Base-by-base conservation (phyloP, 257 asterid genomes). In the Datura wrightii region DNA sequence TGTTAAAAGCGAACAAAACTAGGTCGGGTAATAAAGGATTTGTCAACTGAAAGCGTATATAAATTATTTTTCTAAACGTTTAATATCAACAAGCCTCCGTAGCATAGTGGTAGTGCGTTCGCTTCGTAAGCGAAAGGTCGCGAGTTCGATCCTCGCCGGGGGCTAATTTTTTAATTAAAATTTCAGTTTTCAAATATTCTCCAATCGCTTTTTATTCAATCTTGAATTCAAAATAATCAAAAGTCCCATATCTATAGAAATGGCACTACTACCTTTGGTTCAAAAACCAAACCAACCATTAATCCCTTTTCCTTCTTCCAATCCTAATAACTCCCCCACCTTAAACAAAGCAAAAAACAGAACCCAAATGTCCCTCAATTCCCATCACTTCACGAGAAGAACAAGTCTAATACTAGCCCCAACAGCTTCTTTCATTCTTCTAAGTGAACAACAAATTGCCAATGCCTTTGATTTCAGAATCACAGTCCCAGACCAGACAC, bases 81-180 rank as follows among this genome's bases (percentile, higher is more conserved):
- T 0, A 1, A 0, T 0, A 16, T 16, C 16, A 31, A 31, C 3
- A 2, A 0, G 92, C 92, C 88, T 95, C 90, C 90, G 96, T 94
- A 92, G 99, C 98, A 93, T 94, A 96, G 98, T 94, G 98, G 99
- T 94, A 94, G 91, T 96, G 98, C 99, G 98, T 96, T 96, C 98
- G 95, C 99, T 96, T 96, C 98, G 98, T 94, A 94, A 94, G 99
- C 93, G 97, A 94, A 96, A 94, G 98, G 99, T 89, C 99, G 97
- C 88, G 98, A 93, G 98, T 94, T 96, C 99, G 98, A 96, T 92
- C 94, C 99, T 96, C 98, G 88, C 98, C 97, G 92, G 93, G 97
- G 95, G 98, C 98, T 94, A 2, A 10, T 31, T 24, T 24, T 24
- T 24, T 24, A 24, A 24, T 24, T 24, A 24, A 24, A 24, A 24